Evolutionary conservation across 2,329 filamentous ascomycete genomes (phyloP), one percentile per base, ranked within the genome.

Genomic region (Sodiomyces alkalinus): DNA sequence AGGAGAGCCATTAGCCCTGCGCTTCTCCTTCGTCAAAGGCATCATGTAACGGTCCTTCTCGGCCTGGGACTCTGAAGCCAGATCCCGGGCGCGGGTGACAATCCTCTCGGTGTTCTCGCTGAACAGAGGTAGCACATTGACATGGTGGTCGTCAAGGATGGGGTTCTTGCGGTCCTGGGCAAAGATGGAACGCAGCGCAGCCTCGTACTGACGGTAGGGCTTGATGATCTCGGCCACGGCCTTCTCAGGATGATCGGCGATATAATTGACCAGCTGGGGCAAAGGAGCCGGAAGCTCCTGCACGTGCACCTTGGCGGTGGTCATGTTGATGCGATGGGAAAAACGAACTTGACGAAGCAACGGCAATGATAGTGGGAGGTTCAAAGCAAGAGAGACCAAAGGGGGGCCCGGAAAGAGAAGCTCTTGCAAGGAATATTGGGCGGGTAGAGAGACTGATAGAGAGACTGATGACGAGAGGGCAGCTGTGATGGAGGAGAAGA

Each of bases 21-120:
- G 73, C 28, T 75, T 63, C 4, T 70, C 57, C 1, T 66, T 52
- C 0, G 65, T 60, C 17, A 85, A 60, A 5, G 67, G 47, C 76
- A 85, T 80, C 45, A 85, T 68, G 43, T 80, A 83, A 41, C 52
- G 66, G 10, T 69, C 62, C 41, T 64, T 70, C 40, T 79, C 68
- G 23, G 68, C 59, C 11, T 64, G 53, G 2, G 65, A 58, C 48
- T 83, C 78, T 3, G 47, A 34, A 2, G 55, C 57, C 2, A 75
- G 49, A 34, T 74, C 48, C 31, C 78, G 67, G 29, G 75, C 74
- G 25, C 72, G 66, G 28, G 74, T 64, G 34, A 60, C 74, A 45
- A 82, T 59, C 24, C 62, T 46, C 3, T 58, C 41, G 29, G 74
- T 70, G 33, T 64, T 53, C 11, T 63, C 51, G 28, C 58, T 62